Conservation (phyloP, 2,329 filamentous ascomycete species). For the Anthostomella pinea region DNA sequence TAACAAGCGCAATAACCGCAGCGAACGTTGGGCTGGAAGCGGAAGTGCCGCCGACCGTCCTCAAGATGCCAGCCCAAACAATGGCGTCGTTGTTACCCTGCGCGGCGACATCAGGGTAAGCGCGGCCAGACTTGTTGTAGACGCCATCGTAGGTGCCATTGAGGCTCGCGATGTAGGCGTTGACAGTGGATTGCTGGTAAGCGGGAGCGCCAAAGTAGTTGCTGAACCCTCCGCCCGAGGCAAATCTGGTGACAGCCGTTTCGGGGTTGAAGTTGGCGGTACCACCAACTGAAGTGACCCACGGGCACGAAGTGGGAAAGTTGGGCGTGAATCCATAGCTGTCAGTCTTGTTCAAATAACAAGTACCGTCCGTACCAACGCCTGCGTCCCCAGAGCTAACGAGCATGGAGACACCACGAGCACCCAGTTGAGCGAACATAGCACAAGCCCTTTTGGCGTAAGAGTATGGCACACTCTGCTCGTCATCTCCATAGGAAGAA, state of each 20-base stretch:
- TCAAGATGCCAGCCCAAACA: constrained; percentile 32
- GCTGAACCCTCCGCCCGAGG: constrained; percentile 14
- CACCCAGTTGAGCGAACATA: constrained; percentile 58
- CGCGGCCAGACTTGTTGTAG: constrained; percentile 44
- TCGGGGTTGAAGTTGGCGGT: constrained; percentile 11
- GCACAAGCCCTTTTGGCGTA: constrained; percentile 59
- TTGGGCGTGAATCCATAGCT: constrained; percentile 13
- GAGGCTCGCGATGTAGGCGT: constrained; percentile 7
- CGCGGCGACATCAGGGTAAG: constrained; percentile 48
- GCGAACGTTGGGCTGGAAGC: constrained; percentile 48
- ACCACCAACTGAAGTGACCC: constrained; percentile 13
- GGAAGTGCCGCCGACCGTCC: constrained; percentile 47
- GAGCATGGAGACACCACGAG: constrained; percentile 57
- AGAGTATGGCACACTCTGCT: constrained; percentile 50
- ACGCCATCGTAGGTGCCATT: constrained; percentile 31
- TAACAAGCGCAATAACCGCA: constrained; percentile 46
- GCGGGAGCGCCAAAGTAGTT: constrained; percentile 12
- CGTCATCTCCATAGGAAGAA: constrained; percentile 61
- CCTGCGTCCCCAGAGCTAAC: constrained; percentile 58
- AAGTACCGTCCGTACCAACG: constrained; percentile 39
- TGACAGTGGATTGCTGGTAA: constrained; percentile 10
- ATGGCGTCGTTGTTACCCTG: constrained; percentile 37
- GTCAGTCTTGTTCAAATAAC: too few relatives aligned
- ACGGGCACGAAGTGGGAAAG: constrained; percentile 14
- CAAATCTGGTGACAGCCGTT: constrained; percentile 11